These are phyloP conservation scores for Annulohypoxylon stygium DNA, from an alignment of 495 filamentous ascomycete genomes.

Conservation along the genomic window DNA sequence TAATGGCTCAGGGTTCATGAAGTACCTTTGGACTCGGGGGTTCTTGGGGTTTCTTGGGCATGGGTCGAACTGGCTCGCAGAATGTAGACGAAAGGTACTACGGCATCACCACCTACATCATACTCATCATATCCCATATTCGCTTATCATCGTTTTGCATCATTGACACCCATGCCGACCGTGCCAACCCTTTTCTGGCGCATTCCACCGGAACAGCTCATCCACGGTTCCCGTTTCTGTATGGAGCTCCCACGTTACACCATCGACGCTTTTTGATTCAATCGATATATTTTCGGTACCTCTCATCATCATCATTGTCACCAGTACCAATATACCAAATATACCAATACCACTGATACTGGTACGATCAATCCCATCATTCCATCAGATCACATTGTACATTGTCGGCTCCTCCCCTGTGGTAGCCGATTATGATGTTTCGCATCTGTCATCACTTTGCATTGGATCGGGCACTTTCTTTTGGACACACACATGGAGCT, in stretches of 20 bases:
- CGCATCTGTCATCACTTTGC: conserved; percentile 46
- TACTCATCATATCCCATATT: conserved; percentile 27
- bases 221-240: conserved; percentile 36
- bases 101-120: conserved; percentile 54
- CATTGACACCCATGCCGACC: conserved; percentile 27
- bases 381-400: conserved; percentile 25
- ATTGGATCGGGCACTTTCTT: conserved; percentile 24
- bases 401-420: background rate
- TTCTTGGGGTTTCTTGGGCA: conserved; percentile 22
- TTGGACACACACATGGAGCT: background rate
- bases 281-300: background rate
- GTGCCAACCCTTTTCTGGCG: conserved; percentile 29
- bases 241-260: conserved; percentile 24
- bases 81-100: conserved; percentile 16
- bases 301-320: background rate
- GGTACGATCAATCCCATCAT: conserved; percentile 6
- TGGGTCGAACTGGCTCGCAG: conserved; percentile 15
- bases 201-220: conserved; percentile 42
- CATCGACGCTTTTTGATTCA: conserved; percentile 18
- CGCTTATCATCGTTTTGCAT: conserved; percentile 46
- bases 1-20: background rate
- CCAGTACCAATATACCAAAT: no score
- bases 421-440: conserved; percentile 41
- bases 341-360: background rate
- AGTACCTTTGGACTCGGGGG: no score